phyloP scores from a whole-genome alignment of 352 stramenopile species.

The Peronosclerospora sorghi region DNA sequence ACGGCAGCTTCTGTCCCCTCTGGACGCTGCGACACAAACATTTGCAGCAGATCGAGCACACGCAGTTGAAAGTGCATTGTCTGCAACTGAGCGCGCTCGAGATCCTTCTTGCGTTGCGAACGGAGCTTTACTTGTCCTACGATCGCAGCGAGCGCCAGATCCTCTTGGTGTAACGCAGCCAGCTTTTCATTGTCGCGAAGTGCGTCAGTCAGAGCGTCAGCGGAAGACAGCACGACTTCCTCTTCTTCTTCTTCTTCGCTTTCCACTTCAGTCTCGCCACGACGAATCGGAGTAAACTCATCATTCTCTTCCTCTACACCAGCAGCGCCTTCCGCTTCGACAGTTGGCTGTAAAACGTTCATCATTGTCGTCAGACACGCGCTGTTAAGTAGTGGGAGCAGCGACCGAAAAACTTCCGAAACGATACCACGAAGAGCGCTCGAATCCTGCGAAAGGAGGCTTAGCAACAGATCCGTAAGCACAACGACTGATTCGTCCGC shows the following conservation, averaged over 20 bases:
- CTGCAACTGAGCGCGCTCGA: slow-evolving; percentile 51
- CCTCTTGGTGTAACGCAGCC: slow-evolving; percentile 57
- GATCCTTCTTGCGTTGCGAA: slow-evolving; percentile 65
- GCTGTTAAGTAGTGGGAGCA: slow-evolving; percentile 53
- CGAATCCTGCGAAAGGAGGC: slow-evolving; percentile 72
- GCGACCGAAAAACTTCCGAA: slow-evolving; percentile 61
- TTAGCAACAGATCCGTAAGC: slow-evolving; percentile 74
- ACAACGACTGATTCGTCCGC: slow-evolving; percentile 54
- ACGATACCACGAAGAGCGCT: slow-evolving; percentile 79
- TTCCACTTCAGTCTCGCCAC: slow-evolving; percentile 24
- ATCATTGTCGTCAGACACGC: slow-evolving; percentile 62
- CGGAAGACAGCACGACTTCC: slow-evolving; percentile 48
- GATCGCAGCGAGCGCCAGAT: slow-evolving; percentile 69
- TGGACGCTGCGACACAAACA: slow-evolving; percentile 37
- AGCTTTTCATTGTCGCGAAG: slow-evolving; percentile 53
- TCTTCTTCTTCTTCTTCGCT: slow-evolving; percentile 37
- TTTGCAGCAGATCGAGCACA: slow-evolving; percentile 65
- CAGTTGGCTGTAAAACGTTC: slow-evolving; percentile 40
- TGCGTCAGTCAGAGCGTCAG: slow-evolving; percentile 51
- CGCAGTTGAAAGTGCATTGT: slow-evolving; percentile 81
- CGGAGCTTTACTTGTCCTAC: slow-evolving; percentile 67
- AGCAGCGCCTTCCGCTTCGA: slow-evolving; percentile 22
- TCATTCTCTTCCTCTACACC: slow-evolving; percentile 30
- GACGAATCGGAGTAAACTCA: slow-evolving; percentile 29
- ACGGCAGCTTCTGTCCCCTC: slow-evolving; percentile 11